Percentiles rank a stretch among this genome's conserved stretches.
Evolutionary conservation across 352 stramenopile genomes (phyloP).

Genomic region (Pythium folliculosum): DNA sequence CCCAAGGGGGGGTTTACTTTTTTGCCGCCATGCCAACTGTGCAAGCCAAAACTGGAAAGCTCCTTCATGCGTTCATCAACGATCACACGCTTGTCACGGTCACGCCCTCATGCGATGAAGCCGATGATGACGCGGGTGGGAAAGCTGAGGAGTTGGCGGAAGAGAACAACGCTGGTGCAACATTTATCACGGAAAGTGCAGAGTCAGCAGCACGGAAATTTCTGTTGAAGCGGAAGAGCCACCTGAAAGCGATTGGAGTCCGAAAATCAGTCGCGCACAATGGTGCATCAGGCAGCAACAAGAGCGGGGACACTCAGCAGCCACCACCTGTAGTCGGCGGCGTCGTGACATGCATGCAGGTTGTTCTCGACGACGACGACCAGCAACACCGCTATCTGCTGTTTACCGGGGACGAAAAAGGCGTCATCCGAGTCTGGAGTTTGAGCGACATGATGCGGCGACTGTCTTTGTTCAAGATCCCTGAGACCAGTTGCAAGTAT

Average conservation of each 20-base stretch:
- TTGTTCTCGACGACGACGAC: slow-evolving; percentile 50
- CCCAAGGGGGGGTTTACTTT: slow-evolving; percentile 54
- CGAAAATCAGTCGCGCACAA: neutral
- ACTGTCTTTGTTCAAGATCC: slow-evolving; percentile 55
- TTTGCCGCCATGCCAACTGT: slow-evolving; percentile 51
- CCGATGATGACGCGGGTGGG: neutral
- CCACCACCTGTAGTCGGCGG: neutral
- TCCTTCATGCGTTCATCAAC: slow-evolving; percentile 65
- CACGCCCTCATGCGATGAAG: neutral
- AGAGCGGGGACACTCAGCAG: slow-evolving; percentile 3
- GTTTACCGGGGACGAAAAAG: slow-evolving; percentile 60
- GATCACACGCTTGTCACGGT: slow-evolving; percentile 21
- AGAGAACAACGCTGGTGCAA: slow-evolving; percentile 1
- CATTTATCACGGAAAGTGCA: slow-evolving; percentile 39
- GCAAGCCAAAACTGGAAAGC: slow-evolving; percentile 43
- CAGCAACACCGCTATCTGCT: slow-evolving; percentile 44
- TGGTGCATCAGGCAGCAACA: neutral
- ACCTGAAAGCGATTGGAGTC: neutral
- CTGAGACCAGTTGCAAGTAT: slow-evolving; percentile 63
- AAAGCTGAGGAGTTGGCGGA: slow-evolving; percentile 1
- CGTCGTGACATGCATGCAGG: slow-evolving; percentile 52
- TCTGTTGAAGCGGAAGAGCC: slow-evolving; percentile 32
- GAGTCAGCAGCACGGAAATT: slow-evolving; percentile 44
- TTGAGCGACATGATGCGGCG: slow-evolving; percentile 50
- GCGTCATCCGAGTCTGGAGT: slow-evolving; percentile 53